Base-by-base conservation (phyloP, 345 rosid species). In the Syzygium grande region DNA sequence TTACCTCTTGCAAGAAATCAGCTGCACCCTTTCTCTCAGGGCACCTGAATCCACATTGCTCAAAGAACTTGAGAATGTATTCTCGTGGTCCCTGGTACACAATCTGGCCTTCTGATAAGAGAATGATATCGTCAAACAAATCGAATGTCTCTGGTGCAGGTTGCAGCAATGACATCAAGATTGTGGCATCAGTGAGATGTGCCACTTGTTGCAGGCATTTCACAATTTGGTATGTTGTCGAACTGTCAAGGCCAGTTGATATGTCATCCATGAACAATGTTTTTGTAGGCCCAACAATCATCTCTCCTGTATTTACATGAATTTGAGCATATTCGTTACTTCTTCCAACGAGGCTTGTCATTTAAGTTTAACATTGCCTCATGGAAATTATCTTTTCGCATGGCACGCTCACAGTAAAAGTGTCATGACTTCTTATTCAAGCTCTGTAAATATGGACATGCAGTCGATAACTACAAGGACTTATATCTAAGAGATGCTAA, bases 231-330 rank as follows among this genome's bases (percentile, higher is more conserved):
- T 38, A 96, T 17, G 99, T 92, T 1, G 99, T 95, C 73, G 98
- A 96, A 92, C 99, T 96, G 88, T 98, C 99, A 30, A 96, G 91
- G 61, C 98, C 99, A 2, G 98, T 98, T 16, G 99, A 96, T 92
- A 96, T 98, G 89, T 96, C 99, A 84, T 98, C 99, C 99, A 98
- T 98, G 91, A 93, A 96, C 85, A 98, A 53, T 15, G 98, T 93
- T 87, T 96, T 98, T 65, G 99, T 94, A 34, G 99, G 99, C 27
- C 99, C 98, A 83, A 98, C 99, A 55, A 96, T 94, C 99, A 96
- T 98, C 91, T 98, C 99, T 56, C 99, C 99, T 96, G 90, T 46
- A 23, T 30, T 85, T 38, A n/a, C 49, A 29, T 1, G 43, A 30
- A 51, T 30, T 30, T 17, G 22, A 51, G 49, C 38, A 51, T 51